Evolutionary conservation across 164 flowering plant species (phyloP).

Genomic region (Saururus chinensis): DNA sequence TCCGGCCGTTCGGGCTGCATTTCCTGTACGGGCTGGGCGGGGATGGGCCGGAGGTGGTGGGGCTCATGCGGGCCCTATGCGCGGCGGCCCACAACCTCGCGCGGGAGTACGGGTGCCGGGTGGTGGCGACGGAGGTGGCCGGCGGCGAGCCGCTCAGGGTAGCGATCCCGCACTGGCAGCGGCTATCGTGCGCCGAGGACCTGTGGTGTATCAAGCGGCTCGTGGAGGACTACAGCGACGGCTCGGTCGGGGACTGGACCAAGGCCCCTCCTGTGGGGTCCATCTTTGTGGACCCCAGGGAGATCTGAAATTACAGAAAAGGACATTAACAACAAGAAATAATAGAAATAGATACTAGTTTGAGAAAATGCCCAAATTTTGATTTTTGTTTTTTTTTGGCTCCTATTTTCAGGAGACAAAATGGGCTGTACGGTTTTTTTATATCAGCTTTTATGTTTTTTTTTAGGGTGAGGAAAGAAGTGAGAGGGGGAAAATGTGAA

Average conservation of each 20-base stretch:
- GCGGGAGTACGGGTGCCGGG: conserved; percentile 48
- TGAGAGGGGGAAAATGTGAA: background rate
- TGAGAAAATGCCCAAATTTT: too few species aligned
- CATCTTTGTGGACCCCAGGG: conserved; percentile 94
- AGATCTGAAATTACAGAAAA: conserved; percentile 22
- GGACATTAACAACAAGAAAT: background rate
- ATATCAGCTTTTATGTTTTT: background rate
- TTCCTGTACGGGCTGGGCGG: conserved; percentile 88
- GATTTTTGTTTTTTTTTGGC: background rate
- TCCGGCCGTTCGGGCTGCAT: conserved; percentile 72
- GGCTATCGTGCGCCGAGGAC: conserved; percentile 73
- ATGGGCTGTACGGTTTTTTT: too few species aligned
- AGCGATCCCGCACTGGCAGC: conserved; percentile 86
- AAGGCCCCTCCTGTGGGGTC: conserved; percentile 66
- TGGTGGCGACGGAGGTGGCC: conserved; percentile 84
- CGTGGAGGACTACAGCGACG: conserved; percentile 73
- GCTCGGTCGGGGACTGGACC: conserved; percentile 92
- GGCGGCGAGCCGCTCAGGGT: conserved; percentile 50
- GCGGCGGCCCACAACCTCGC: conserved; percentile 79
- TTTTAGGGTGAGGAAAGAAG: background rate
- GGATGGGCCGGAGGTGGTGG: conserved; percentile 47
- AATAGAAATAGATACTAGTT: background rate
- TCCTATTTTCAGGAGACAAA: background rate
- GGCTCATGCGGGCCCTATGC: conserved; percentile 41
- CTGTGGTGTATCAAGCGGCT: conserved; percentile 91